Conservation (phyloP, 2,329 filamentous ascomycete genomes). For the Exophiala bonariae region DNA sequence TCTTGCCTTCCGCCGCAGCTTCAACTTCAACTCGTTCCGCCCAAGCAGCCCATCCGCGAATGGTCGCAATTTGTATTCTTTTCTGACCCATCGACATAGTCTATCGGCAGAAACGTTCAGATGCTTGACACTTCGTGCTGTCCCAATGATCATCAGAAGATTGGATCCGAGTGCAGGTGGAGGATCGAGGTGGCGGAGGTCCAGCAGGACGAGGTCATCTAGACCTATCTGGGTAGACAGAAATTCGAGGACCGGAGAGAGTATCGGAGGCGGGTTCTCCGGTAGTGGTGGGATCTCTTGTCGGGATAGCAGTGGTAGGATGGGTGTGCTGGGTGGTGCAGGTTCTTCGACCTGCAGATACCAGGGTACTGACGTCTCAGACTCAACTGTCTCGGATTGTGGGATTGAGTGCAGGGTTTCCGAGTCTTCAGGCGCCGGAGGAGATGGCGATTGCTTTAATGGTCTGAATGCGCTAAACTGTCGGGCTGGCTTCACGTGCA, state of each 20-base stretch:
- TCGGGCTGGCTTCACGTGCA: neutral
- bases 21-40: constrained; percentile 86
- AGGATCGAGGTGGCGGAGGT: constrained; percentile 80
- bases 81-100: constrained; percentile 82
- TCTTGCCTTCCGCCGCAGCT: constrained; percentile 75
- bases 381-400: neutral
- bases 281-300: constrained; percentile 67
- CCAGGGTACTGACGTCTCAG: constrained; percentile 62
- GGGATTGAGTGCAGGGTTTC: neutral
- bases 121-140: constrained; percentile 88
- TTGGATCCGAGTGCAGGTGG: constrained; percentile 84
- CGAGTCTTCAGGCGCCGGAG: too few relatives aligned
- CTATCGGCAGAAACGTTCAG: constrained; percentile 87
- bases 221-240: constrained; percentile 82
- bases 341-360: constrained; percentile 73
- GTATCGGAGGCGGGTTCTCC: constrained; percentile 66
- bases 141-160: constrained; percentile 89
- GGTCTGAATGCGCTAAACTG: constrained; percentile 1
- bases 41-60: constrained; percentile 86
- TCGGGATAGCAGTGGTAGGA: constrained; percentile 46
- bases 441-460: neutral
- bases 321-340: constrained; percentile 34
- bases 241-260: constrained; percentile 72
- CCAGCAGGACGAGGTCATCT: constrained; percentile 76
- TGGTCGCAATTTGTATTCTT: constrained; percentile 69